Conservation (phyloP, 176 grass and related monocot genomes). For the Triticum aestivum region IWGSC_CS_RefSeq_v2.1 NC_057804.1:586882511-586883010, state of each 20-base stretch:
- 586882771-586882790: background rate
- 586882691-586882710: no score
- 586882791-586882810: background rate
- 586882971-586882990: no score
- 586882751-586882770: background rate
- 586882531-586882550: background rate
- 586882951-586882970: no score
- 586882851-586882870: constrained; percentile 17
- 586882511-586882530: background rate
- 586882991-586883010: no score
- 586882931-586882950: background rate
- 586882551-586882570: background rate
- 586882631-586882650: constrained; percentile 9
- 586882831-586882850: constrained; percentile 15
- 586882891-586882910: background rate
- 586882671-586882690: no score
- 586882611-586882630: constrained; percentile 7
- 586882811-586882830: background rate
- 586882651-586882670: background rate
- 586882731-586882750: no score
- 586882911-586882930: background rate
- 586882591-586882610: background rate
- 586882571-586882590: no score
- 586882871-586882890: background rate
- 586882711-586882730: no score